Percentiles rank a stretch among this genome's conserved stretches.
Evolutionary conservation across 192 early-diverging fungal species (phyloP).

Genomic region (Diversispora epigaea): DNA sequence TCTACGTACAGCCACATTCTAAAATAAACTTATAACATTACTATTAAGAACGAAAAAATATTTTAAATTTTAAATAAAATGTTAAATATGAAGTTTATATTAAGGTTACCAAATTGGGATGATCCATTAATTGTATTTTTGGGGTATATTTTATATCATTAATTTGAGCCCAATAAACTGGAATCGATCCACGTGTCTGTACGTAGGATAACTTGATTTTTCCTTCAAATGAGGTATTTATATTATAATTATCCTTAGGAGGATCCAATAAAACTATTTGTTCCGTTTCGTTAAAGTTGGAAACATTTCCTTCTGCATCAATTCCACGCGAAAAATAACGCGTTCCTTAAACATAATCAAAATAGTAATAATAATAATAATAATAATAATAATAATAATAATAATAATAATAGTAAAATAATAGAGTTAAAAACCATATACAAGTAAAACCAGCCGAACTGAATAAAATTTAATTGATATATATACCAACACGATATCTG

Average conservation of each 20-base stretch:
- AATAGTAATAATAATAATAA: neutral
- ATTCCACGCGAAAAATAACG: constrained; percentile 93
- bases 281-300: constrained; percentile 98
- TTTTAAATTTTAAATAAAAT: neutral
- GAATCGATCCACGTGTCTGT: constrained; percentile 94
- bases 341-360: constrained; percentile 43
- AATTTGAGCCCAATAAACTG: constrained; percentile 90
- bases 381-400: neutral
- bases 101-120: constrained; percentile 61
- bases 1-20: constrained; percentile 65
- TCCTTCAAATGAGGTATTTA: constrained; percentile 40
- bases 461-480: neutral
- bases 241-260: constrained; percentile 35
- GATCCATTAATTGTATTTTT: constrained; percentile 72
- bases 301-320: constrained; percentile 87
- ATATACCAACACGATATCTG: constrained; percentile 69
- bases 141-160: constrained; percentile 93
- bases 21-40: constrained; percentile 32
- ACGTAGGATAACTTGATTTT: constrained; percentile 72
- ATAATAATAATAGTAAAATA: neutral
- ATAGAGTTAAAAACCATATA: no score
- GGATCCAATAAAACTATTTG: constrained; percentile 76
- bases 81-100: neutral
- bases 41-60: neutral
- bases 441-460: neutral